phyloP scores from a whole-genome alignment of 1,139 yeast species.

The Sugiyamaella paludigena region DNA sequence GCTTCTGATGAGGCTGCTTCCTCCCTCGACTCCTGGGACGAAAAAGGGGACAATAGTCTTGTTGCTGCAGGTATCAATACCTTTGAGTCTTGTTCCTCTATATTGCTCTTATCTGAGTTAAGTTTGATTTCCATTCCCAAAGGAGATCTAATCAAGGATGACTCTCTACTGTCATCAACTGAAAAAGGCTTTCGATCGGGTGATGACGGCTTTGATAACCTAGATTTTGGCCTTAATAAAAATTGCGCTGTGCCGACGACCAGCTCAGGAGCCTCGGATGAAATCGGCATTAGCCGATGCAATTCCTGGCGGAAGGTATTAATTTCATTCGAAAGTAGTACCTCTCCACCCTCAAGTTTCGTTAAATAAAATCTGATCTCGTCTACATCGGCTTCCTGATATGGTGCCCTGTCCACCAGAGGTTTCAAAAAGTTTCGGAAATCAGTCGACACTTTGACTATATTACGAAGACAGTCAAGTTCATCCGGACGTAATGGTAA shows the following conservation, averaged over 20 bases:
- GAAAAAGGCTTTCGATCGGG: no score
- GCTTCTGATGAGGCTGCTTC: no score
- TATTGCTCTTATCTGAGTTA: no score
- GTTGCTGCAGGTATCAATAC: no score
- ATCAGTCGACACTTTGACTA: conserved; percentile 35
- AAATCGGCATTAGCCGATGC: conserved; percentile 30
- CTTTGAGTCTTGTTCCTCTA: no score
- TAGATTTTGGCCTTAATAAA: no score
- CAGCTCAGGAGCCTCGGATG: conserved; percentile 27
- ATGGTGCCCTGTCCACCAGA: conserved; percentile 6
- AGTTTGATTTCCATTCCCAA: no score
- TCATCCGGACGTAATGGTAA: conserved; percentile 35
- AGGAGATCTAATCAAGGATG: not conserved
- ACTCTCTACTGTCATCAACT: not conserved
- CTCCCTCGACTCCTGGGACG: no score
- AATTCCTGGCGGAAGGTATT: conserved; percentile 33
- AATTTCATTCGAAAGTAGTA: conserved; percentile 34
- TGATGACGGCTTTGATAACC: no score
- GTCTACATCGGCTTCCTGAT: conserved; percentile 16
- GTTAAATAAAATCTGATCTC: conserved; percentile 44
- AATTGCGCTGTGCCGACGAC: no score
- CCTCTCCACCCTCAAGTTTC: conserved; percentile 45
- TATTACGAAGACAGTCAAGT: conserved; percentile 30
- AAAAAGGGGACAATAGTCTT: no score
- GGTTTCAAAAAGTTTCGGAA: conserved; percentile 31